phyloP scores from a whole-genome alignment of 495 filamentous ascomycete species.

The Margaritispora aquatica region DNA sequence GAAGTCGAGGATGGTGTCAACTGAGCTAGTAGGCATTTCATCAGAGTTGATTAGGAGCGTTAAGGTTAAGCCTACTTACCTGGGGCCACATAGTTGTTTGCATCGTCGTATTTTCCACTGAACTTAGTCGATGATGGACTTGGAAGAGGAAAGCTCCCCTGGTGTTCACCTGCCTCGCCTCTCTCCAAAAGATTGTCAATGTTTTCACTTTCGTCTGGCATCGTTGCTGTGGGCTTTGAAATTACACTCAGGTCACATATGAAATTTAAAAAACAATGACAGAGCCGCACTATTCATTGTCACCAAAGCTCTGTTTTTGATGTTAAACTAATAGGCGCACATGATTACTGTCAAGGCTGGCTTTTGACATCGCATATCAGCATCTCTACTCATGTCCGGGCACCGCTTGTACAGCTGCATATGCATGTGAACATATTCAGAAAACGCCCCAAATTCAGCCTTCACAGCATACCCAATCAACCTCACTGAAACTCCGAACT shows the following conservation, averaged over 20 bases:
- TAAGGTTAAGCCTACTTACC: too few species aligned
- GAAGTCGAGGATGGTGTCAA: too few species aligned
- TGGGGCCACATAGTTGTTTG: background rate
- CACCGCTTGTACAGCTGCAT: too few species aligned
- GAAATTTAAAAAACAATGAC: background rate
- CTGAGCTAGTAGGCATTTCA: too few species aligned
- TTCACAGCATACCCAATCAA: background rate
- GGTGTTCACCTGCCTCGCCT: background rate
- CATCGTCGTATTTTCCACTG: background rate
- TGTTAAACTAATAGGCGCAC: too few species aligned
- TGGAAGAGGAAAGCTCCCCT: background rate
- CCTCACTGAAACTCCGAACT: background rate
- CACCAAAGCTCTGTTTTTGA: too few species aligned
- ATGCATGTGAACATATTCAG: too few species aligned
- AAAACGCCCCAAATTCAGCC: too few species aligned
- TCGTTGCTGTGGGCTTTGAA: background rate
- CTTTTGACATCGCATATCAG: too few species aligned
- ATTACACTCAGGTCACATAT: background rate
- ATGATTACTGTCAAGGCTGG: too few species aligned
- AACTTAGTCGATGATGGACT: background rate
- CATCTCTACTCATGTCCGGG: too few species aligned
- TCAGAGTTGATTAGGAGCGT: too few species aligned
- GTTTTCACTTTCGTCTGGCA: background rate
- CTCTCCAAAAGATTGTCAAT: background rate
- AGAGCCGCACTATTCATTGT: background rate